These are phyloP conservation scores for Citrullus amarus DNA, from an alignment of 306 rosid genomes.

Conservation along the genomic window DNA sequence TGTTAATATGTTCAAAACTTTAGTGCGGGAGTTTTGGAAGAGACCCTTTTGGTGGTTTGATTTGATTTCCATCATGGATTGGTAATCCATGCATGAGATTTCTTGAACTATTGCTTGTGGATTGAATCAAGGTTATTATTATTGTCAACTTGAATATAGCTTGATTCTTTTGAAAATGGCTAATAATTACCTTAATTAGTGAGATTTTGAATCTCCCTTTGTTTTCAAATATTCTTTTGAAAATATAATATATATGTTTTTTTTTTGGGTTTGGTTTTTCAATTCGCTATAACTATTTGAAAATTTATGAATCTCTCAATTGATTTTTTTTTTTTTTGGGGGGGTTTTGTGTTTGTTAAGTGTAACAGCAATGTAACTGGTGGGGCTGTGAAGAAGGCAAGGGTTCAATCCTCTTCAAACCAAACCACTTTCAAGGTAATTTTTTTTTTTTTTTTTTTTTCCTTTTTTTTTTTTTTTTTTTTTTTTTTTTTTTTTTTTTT, in stretches of 20 bases:
- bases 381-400: slow-evolving; percentile 87
- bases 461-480: too few species aligned
- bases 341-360: slow-evolving; percentile 17
- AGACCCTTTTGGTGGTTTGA: neutral
- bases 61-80: neutral
- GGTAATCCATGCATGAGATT: neutral
- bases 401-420: slow-evolving; percentile 74
- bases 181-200: neutral
- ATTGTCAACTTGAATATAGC: neutral
- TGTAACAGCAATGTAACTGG: slow-evolving; percentile 69
- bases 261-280: neutral
- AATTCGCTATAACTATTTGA: neutral
- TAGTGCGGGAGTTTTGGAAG: neutral
- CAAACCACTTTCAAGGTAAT: slow-evolving; percentile 87
- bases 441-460: too few species aligned
- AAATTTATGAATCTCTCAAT: neutral
- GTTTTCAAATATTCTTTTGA: too few species aligned
- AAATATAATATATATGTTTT: too few species aligned
- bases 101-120: neutral
- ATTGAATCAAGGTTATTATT: neutral
- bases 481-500: neutral
- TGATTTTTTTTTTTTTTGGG: neutral
- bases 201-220: neutral
- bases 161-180: neutral
- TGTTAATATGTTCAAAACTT: neutral